A percentile compares a stretch with the other conserved stretches of the same genome.
These are phyloP conservation scores for Phialophora verrucosa DNA, from an alignment of 2,329 filamentous ascomycete species.

Conservation along the genomic window DNA sequence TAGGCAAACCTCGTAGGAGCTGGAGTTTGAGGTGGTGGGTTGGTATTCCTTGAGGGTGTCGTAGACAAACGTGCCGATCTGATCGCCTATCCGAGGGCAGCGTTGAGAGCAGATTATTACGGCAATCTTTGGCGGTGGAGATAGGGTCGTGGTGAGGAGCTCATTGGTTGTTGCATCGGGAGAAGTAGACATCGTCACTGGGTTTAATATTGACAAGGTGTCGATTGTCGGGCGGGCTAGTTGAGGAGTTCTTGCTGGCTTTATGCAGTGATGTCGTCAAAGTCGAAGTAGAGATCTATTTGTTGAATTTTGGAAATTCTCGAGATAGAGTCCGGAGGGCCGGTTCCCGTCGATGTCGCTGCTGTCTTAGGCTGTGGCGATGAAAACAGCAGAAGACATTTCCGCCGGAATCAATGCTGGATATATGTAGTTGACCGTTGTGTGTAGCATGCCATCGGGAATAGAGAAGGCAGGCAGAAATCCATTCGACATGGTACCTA, in stretches of 20 bases:
- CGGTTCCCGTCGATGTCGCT: neutral
- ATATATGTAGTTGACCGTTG: neutral
- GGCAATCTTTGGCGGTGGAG: constrained; percentile 39
- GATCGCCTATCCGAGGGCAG: constrained; percentile 45
- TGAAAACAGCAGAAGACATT: neutral
- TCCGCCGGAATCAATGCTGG: neutral
- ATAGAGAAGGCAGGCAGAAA: too few relatives aligned
- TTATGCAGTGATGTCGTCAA: neutral
- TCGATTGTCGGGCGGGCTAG: neutral
- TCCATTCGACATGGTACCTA: neutral
- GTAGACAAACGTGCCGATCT: constrained; percentile 45
- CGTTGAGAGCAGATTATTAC: constrained; percentile 48
- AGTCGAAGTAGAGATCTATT: neutral
- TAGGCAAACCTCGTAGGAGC: constrained; percentile 38
- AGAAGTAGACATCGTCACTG: neutral
- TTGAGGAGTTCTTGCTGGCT: neutral
- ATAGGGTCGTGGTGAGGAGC: constrained; percentile 1
- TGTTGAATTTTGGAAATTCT: neutral
- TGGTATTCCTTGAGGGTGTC: constrained; percentile 36
- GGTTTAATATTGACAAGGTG: neutral
- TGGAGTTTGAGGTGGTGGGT: neutral
- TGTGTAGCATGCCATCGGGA: neutral
- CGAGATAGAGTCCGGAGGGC: neutral
- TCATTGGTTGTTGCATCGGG: neutral
- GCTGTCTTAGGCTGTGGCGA: neutral